These are phyloP conservation scores for Moricandia moricandioides DNA, from an alignment of 345 rosid genomes.

Conservation along the genomic window DNA sequence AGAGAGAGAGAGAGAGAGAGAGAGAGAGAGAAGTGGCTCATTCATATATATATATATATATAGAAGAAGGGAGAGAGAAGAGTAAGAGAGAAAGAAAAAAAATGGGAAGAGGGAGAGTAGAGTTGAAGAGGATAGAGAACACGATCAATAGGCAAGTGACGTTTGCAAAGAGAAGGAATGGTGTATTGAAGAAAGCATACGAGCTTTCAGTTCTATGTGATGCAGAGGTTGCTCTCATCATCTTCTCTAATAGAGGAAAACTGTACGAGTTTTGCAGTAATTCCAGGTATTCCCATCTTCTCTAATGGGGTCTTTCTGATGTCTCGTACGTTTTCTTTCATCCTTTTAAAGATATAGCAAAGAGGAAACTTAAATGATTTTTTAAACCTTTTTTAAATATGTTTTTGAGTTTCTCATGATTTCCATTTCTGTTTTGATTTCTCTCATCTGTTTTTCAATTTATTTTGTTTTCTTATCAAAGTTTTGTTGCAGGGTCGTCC, in stretches of 20 bases:
- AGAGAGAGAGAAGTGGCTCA: neutral
- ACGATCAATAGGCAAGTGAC: constrained; percentile 98
- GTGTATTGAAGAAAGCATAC: constrained; percentile 95
- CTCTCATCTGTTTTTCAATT: neutral
- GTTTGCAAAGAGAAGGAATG: constrained; percentile 97
- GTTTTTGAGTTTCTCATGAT: neutral
- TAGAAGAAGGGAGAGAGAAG: neutral
- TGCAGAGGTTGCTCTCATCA: constrained; percentile 99
- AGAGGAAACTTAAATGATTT: neutral
- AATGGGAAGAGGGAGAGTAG: constrained; percentile 99
- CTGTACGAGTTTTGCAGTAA: constrained; percentile 98
- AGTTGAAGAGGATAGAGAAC: constrained; percentile 98
- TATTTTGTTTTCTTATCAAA: neutral
- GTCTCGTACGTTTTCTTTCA: constrained; percentile 26
- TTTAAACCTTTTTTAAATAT: neutral
- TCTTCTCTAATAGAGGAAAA: constrained; percentile 98
- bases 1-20: constrained; percentile 1
- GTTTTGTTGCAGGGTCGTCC: neutral
- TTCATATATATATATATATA: neutral
- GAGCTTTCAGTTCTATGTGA: constrained; percentile 98
- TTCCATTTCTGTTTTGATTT: neutral
- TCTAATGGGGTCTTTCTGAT: constrained; percentile 23
- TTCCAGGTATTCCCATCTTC: constrained; percentile 77
- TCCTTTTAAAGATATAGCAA: constrained; percentile 16
- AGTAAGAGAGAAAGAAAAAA: constrained; percentile 2